These are phyloP conservation scores for Suaeda aralocaspica DNA, from an alignment of 148 eudicot genomes.

Conservation along the genomic window DNA sequence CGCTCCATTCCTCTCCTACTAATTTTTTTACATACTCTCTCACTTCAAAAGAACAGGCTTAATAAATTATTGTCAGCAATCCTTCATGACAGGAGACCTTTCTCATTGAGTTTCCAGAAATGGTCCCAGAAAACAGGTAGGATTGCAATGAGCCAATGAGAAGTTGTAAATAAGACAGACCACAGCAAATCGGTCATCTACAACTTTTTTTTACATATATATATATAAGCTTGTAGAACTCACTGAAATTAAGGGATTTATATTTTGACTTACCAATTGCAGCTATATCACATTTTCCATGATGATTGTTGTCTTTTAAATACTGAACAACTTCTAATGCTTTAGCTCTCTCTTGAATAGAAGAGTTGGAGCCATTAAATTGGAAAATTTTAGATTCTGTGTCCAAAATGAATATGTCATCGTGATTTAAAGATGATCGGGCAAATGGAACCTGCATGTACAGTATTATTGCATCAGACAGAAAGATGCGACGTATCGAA, in stretches of 20 bases:
- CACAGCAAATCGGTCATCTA: background rate
- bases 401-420: constrained; percentile 90
- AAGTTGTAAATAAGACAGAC: background rate
- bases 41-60: no score
- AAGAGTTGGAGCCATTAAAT: constrained; percentile 90
- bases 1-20: no score
- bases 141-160: background rate
- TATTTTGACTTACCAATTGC: constrained; percentile 77
- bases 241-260: no score
- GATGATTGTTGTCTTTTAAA: constrained; percentile 86
- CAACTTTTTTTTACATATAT: no score
- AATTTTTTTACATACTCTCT: no score
- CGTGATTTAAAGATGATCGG: constrained; percentile 91
- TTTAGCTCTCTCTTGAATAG: constrained; percentile 98
- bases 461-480: constrained; percentile 15
- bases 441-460: constrained; percentile 79
- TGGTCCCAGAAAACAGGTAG: background rate
- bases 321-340: constrained; percentile 95
- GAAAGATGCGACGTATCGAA: constrained; percentile 5
- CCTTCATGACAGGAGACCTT: background rate
- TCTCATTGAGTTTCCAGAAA: background rate
- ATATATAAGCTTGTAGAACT: no score
- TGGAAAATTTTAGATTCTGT: constrained; percentile 86
- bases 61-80: no score
- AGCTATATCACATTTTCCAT: constrained; percentile 93